Base-by-base conservation (phyloP, 2,329 filamentous ascomycete genomes). In the Colletotrichum salicis region DNA sequence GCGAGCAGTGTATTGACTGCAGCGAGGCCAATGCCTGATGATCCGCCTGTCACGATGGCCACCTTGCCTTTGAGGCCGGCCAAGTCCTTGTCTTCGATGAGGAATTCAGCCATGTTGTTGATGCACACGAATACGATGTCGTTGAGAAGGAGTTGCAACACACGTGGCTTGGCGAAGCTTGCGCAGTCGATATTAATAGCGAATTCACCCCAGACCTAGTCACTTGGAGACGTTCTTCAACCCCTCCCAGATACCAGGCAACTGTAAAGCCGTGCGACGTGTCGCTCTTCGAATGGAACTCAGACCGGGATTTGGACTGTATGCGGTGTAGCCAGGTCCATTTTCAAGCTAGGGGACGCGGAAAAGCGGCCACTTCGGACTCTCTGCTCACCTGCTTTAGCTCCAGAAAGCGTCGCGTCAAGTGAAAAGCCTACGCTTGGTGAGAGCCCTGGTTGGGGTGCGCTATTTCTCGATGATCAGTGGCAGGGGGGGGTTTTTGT, bases 31-130 rank as follows among this genome's bases (percentile, higher is more conserved):
- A 95, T 86, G 0, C 93, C 93, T 71, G 90, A 86, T 2, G 89
- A 93, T 64, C 89, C 93, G 22, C 93, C 93, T 2, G 92, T 93
- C 4, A 95, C 90, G 37, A 93, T 80, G 58, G 94, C 88, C 1
- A 93, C 87, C 77, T 91, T 92, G 71, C 89, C 88, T 19, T 83
- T 83, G 52, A 95, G 84, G 52, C 77, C 74, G 13, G 74, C 71
- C 5, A 89, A 77, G 54, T 84, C 81, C 11, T 81, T 78, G 71
- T 88, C 83, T 54, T 82, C 76, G 58, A 88, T 87, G 1, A 77
- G 75, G 41, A 88, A 82, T 74, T 83, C 84, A 10, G 83, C 76
- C 84, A 86, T 86, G 19, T 48, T 48, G 51, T 48, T 48, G 51
- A 55, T 79, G 3, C 4, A 37, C 0, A 4, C 8, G 6, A 13